Evolutionary conservation across 225 moss, liverwort and hornwort genomes (phyloP), one percentile per base, ranked within the genome.

Genomic region (Sphagnum tenellum): DNA sequence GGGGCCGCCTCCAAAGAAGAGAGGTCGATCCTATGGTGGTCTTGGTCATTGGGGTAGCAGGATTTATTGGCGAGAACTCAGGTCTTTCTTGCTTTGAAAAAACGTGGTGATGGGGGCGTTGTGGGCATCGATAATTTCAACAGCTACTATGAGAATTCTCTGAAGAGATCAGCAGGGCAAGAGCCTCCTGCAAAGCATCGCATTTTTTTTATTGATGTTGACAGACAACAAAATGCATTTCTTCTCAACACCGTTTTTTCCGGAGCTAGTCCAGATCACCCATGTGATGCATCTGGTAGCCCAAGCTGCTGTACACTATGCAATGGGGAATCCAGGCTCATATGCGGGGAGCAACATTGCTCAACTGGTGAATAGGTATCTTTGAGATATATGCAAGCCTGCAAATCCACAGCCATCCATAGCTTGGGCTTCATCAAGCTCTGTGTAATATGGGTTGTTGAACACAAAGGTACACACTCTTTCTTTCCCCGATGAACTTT

Each of bases 261-360:
- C 29, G 1, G 45, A 61, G 10, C 47, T 61, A 45, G 61, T 61
- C 61, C 61, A 61, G 47, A 46, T 46, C 7, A 61, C 61, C 4
- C 61, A 61, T 61, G 61, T 61, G 45, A 61, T 61, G 61, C 61
- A 61, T 61, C 47, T 61, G 8, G 61, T 45, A 9, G 61, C 61
- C 44, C 61, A 61, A 61, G 61, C 61, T 61, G 61, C 46, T 61
- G 61, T 61, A 3, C 61, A 45, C 46, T 61, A 46, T 61, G 61
- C 61, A 5, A 61, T 61, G 61, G 46, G 46, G 61, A 61, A 61
- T n/a, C 61, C 61, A 7, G 61, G 61, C 3, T 61, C 78, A 5
- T 82, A 82, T 59, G 71, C 78, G 3, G 78, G 75, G 62, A 82
- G 82, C 70, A 82, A 82, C 59, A 70, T 82, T 59, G 82, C 75